These are phyloP conservation scores for Catunica adiposa DNA, from an alignment of 2,329 filamentous ascomycete species.

Conservation along the genomic window DNA sequence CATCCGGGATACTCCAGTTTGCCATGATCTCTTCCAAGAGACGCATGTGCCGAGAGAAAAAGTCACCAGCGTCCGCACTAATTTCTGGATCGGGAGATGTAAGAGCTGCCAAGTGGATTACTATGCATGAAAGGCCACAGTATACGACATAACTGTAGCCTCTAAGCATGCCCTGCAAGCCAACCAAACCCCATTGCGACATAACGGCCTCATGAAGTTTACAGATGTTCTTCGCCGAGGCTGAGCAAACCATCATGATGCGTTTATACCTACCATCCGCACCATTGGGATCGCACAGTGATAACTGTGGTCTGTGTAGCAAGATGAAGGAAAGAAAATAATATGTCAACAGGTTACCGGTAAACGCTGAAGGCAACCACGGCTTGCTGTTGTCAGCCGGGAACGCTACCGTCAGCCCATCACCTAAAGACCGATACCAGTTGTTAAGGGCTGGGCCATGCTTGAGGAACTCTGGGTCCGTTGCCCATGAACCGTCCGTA, in stretches of 20 bases:
- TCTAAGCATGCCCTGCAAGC: constrained; percentile 78
- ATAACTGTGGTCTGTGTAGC: constrained; percentile 72
- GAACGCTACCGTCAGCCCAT: constrained; percentile 62
- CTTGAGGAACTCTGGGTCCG: constrained; percentile 66
- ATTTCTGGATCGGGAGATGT: constrained; percentile 85
- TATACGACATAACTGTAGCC: constrained; percentile 96
- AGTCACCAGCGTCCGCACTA: constrained; percentile 69
- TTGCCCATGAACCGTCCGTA: constrained; percentile 55
- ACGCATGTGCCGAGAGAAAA: constrained; percentile 86
- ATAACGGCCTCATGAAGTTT: constrained; percentile 72
- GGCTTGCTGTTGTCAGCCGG: constrained; percentile 64
- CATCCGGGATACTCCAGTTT: constrained; percentile 75
- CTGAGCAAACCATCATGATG: constrained; percentile 74
- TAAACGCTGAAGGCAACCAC: constrained; percentile 71
- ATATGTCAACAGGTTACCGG: constrained; percentile 80
- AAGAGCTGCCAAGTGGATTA: constrained; percentile 82
- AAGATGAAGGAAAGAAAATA: constrained; percentile 75
- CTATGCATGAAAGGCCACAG: constrained; percentile 73
- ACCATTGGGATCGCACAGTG: constrained; percentile 55
- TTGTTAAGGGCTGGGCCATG: constrained; percentile 61
- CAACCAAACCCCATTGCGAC: constrained; percentile 58
- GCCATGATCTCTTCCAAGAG: constrained; percentile 72
- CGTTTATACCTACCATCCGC: constrained; percentile 67
- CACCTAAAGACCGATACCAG: constrained; percentile 63
- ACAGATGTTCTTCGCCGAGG: constrained; percentile 70